These are phyloP conservation scores for Pseudoturritis turrita DNA, from an alignment of 345 rosid species.

Conservation along the genomic window DNA sequence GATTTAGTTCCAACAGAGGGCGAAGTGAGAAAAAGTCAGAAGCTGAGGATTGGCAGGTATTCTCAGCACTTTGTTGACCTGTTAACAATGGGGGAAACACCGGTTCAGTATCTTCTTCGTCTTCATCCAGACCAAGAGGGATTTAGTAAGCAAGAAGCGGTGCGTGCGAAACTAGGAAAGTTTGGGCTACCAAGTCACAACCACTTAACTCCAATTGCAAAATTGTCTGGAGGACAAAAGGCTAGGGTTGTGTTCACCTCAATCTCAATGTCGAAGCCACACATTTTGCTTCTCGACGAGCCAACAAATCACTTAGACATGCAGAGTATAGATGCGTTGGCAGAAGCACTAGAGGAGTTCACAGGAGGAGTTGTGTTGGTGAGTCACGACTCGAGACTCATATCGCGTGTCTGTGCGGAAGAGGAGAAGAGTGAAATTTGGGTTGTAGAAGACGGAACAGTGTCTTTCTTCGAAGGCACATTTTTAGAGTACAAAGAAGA, in stretches of 20 bases:
- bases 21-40: conserved; percentile 81
- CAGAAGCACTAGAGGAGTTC: conserved; percentile 88
- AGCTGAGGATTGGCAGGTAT: conserved; percentile 87
- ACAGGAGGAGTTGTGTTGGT: conserved; percentile 89
- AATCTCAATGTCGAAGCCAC: conserved; percentile 91
- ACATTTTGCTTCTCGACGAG: conserved; percentile 80
- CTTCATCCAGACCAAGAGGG: conserved; percentile 98
- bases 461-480: conserved; percentile 48
- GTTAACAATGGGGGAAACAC: conserved; percentile 86
- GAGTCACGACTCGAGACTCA: conserved; percentile 91
- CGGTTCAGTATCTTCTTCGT: conserved; percentile 89
- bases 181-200: conserved; percentile 91
- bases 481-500: conserved; percentile 88
- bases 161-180: conserved; percentile 91
- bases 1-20: conserved; percentile 82
- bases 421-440: conserved; percentile 86
- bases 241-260: conserved; percentile 91
- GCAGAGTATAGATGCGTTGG: conserved; percentile 96
- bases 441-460: conserved; percentile 90
- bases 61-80: conserved; percentile 96
- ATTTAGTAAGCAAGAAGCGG: conserved; percentile 92
- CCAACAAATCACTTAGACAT: conserved; percentile 95
- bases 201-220: conserved; percentile 82
- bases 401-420: conserved; percentile 80
- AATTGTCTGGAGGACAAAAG: conserved; percentile 91